Conservation (phyloP, 345 rosid species). For the Syzygium jambos region DNA sequence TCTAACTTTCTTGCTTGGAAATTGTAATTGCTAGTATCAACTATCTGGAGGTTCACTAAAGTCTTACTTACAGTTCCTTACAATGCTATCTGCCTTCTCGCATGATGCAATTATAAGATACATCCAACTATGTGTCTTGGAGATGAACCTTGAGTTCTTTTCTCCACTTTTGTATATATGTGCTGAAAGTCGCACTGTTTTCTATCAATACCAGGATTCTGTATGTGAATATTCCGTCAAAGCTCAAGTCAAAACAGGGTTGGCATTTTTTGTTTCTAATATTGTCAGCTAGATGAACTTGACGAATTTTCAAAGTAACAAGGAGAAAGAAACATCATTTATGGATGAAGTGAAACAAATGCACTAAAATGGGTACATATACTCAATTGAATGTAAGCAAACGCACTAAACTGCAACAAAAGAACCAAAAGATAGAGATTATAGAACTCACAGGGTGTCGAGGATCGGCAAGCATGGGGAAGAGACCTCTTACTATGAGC, state of each 20-base stretch:
- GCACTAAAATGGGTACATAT: neutral
- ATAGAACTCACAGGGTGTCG: constrained; percentile 14
- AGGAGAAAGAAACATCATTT: neutral
- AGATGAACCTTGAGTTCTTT: neutral
- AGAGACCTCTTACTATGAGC: constrained; percentile 11
- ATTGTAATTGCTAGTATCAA: neutral
- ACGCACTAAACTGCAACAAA: neutral
- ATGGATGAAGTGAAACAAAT: neutral
- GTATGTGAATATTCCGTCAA: neutral
- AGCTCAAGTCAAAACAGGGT: neutral
- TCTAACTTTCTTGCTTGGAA: neutral
- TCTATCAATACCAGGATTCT: neutral
- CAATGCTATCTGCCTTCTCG: neutral
- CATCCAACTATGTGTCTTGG: neutral
- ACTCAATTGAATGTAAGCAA: neutral
- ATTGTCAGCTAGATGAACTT: neutral
- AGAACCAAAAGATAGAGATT: neutral
- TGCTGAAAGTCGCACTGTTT: neutral
- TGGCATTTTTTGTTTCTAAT: neutral
- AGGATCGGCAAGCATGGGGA: constrained; percentile 22
- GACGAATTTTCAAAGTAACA: neutral
- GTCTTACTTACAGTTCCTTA: neutral
- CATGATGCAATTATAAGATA: neutral
- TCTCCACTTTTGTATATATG: neutral
- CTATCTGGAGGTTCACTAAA: neutral